These are phyloP conservation scores for Debaryomyces coudertii DNA, from an alignment of 1,139 yeast genomes.

Conservation along the genomic window DNA sequence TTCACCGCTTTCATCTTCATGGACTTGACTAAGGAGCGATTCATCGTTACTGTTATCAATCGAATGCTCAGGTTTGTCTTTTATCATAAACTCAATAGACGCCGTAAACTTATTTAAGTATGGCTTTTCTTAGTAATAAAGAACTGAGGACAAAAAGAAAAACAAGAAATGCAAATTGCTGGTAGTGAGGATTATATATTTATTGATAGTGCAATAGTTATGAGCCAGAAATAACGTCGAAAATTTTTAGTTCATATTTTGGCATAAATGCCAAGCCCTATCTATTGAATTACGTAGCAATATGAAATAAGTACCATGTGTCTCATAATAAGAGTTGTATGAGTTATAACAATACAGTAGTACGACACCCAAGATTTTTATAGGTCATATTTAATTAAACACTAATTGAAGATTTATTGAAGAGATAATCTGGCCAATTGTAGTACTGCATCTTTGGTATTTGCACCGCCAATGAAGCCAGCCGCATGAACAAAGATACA, in stretches of 20 bases:
- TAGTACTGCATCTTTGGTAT: conserved; percentile 76
- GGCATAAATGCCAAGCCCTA: neutral
- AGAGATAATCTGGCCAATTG: conserved; percentile 63
- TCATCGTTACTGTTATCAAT: conserved; percentile 11
- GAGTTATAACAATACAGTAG: neutral
- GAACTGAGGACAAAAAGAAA: neutral
- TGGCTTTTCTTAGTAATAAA: neutral
- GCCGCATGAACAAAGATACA: conserved; percentile 95
- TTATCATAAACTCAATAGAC: neutral
- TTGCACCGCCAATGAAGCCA: conserved; percentile 96
- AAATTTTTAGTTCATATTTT: neutral
- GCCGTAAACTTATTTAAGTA: neutral
- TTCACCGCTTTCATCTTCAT: conserved; percentile 17
- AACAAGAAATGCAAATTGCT: neutral
- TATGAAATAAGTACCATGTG: neutral
- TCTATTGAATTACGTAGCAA: neutral
- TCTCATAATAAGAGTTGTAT: neutral
- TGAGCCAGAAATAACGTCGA: neutral
- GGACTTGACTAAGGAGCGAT: conserved; percentile 14
- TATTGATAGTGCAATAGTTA: neutral
- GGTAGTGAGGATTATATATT: too few relatives aligned
- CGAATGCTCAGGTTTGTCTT: neutral
- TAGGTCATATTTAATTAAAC: neutral
- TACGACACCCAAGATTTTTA: neutral
- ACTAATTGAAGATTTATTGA: neutral